A percentile compares a stretch with the other conserved stretches of the same genome.
These are phyloP conservation scores for Gossypium davidsonii DNA, from an alignment of 441 rosid species.

Conservation along the genomic window DNA sequence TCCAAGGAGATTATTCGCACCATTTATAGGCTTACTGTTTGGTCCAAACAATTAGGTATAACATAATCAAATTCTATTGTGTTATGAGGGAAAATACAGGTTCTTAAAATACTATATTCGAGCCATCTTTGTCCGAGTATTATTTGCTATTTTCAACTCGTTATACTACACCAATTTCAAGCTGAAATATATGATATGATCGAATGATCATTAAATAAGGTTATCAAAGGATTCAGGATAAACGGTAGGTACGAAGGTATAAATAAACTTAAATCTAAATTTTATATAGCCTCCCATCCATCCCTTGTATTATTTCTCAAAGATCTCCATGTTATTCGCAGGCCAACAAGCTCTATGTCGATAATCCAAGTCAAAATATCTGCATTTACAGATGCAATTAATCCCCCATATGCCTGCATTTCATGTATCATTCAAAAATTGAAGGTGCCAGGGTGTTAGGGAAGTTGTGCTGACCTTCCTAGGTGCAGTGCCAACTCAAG, in stretches of 20 bases:
- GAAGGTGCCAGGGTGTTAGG: neutral
- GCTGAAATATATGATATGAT: neutral
- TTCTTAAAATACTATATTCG: too few relatives aligned
- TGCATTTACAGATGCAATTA: neutral
- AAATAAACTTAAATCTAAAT: neutral
- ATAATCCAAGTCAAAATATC: neutral
- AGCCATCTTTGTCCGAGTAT: too few relatives aligned
- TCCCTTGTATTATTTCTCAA: neutral
- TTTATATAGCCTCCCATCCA: neutral
- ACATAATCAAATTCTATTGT: too few relatives aligned
- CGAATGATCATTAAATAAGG: neutral
- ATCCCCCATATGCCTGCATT: neutral
- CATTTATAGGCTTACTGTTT: too few relatives aligned
- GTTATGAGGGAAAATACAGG: too few relatives aligned
- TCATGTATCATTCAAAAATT: neutral
- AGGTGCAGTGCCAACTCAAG: neutral
- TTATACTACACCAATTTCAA: neutral
- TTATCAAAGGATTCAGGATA: neutral
- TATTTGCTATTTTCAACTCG: too few relatives aligned
- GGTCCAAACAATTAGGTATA: too few relatives aligned
- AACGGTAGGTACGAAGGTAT: neutral
- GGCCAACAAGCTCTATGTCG: neutral
- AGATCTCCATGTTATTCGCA: neutral
- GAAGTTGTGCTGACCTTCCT: neutral
- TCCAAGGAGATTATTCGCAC: too few relatives aligned